Evolutionary conservation across 495 filamentous ascomycete genomes (phyloP), one percentile per base, ranked within the genome.

Genomic region (Hypoxylon cercidicola): DNA sequence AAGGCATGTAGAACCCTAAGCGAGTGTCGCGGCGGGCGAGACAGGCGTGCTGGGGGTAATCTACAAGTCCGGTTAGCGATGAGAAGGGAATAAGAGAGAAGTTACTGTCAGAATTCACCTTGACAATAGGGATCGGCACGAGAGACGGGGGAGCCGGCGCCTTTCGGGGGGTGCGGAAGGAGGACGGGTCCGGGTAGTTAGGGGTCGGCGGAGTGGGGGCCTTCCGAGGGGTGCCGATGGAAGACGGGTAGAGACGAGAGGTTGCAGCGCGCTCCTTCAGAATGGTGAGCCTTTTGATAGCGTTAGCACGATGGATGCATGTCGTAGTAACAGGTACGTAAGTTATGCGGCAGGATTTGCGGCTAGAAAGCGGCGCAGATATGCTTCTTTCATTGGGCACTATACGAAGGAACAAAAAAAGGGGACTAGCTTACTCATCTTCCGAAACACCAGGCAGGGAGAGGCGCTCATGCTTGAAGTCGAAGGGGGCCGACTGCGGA

Each of bases 221-320:
- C 61, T 66, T 66, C 41, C 68, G 71, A 49, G 71, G 68, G 43
- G 19, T 64, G 52, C 68, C 62, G 55, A 68, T 60, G 64, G 45
- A 18, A 35, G 48, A 66, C 34, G 55, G 35, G 43, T 74, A 51
- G 46, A 78, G 51, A 32, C 74, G 72, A 45, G 70, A 60, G 21
- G 78, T 76, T 9, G 74, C 74, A 23, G 76, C 80, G 65, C 80
- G 76, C 56, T 80, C 76, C 52, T 80, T 79, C 43, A 80, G 66
- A 41, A 73, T 54, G 18, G 68, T 55, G 32, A 83, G 64, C 55
- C 72, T 74, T 32, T 20, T n/a, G 18, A 50, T 43, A 52, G 9
- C 18, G 40, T 53, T 53, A 61, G 49, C 25, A 20, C 18, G 6
- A 20, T 51, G 4, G 30, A 10, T 3, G 10, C 4, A 23, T 53